Base-by-base conservation (phyloP, 2,329 filamentous ascomycete species). In the Periconia sp. region DNA sequence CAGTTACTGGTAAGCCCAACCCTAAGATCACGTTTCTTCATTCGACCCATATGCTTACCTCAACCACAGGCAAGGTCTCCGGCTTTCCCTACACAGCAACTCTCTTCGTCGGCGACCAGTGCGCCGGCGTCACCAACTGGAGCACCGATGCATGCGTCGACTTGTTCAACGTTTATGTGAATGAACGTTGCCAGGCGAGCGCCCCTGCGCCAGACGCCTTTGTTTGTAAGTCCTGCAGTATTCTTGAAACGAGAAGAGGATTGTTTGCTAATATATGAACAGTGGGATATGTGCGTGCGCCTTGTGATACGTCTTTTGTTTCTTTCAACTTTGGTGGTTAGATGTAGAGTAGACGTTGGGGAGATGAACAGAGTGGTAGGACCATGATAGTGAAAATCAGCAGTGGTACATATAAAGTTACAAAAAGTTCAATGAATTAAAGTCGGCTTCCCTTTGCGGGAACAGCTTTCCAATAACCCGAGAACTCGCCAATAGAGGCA, bases 261-360 rank as follows among this genome's bases (percentile, higher is more conserved):
- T 5, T 13, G 12, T 4, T 6, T 15, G 23, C 10, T 33, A 10
- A 31, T 22, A 38, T 19, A 12, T 7, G 12, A n/a, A 7, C 16
- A 46, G 43, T 46, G 28, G 33, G 33, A 3, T 38, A 35, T 16
- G 17, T 19, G 15, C 9, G 11, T 9, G 29, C 38, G 11, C 22
- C 34, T 18, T 46, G 43, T 29, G 43, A 46, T 42, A 19, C 13
- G 22, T 37, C 30, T 13, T 41, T 26, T 17, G 25, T 46, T 11
- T 42, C 38, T 26, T 42, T 46, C 30, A 46, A 46, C 33, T 35
- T 46, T 18, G 43, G 43, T 18, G 43, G 38, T 34, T 46, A 46
- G 33, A 32, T 30, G 25, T 7, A n/a, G n/a, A n/a, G n/a, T n/a
- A n/a, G n/a, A n/a, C n/a, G n/a, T n/a, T n/a, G n/a, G n/a, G n/a